A percentile compares a stretch with the other conserved stretches of the same genome.
These are phyloP conservation scores for Penicillium riverlandense DNA, from an alignment of 495 filamentous ascomycete species.

Conservation along the genomic window DNA sequence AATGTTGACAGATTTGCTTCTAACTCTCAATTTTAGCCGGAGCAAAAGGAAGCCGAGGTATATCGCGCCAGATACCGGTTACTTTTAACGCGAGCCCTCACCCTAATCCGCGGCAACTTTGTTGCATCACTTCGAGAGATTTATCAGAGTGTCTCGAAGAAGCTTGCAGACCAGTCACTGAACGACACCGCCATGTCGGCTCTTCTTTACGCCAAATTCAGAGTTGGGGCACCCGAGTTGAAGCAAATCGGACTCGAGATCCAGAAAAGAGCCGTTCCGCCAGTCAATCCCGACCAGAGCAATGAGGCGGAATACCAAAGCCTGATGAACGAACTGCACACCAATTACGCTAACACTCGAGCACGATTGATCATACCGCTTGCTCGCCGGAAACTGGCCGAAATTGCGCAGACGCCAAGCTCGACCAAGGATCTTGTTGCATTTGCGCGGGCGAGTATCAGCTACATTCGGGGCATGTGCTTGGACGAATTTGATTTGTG, in stretches of 20 bases:
- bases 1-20: background rate
- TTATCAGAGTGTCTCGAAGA: constrained; percentile 60
- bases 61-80: constrained; percentile 69
- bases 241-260: constrained; percentile 62
- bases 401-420: constrained; percentile 58
- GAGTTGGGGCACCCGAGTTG: constrained; percentile 58
- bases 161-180: constrained; percentile 60
- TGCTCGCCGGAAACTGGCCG: constrained; percentile 53
- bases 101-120: constrained; percentile 81
- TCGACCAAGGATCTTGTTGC: constrained; percentile 60
- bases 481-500: constrained; percentile 70
- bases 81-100: constrained; percentile 64
- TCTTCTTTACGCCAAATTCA: constrained; percentile 71
- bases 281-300: constrained; percentile 52
- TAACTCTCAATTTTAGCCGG: constrained; percentile 43
- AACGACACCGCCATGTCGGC: constrained; percentile 74
- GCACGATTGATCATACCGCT: constrained; percentile 54
- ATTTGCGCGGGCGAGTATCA: constrained; percentile 63
- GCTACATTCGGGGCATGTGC: constrained; percentile 63
- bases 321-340: constrained; percentile 60
- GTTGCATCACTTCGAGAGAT: constrained; percentile 65
- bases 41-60: constrained; percentile 76
- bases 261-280: constrained; percentile 56
- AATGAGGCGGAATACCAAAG: constrained; percentile 61
- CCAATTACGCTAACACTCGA: constrained; percentile 53